phyloP scores from a whole-genome alignment of 805 yeast genomes.

The Alloascoidea africana region DNA sequence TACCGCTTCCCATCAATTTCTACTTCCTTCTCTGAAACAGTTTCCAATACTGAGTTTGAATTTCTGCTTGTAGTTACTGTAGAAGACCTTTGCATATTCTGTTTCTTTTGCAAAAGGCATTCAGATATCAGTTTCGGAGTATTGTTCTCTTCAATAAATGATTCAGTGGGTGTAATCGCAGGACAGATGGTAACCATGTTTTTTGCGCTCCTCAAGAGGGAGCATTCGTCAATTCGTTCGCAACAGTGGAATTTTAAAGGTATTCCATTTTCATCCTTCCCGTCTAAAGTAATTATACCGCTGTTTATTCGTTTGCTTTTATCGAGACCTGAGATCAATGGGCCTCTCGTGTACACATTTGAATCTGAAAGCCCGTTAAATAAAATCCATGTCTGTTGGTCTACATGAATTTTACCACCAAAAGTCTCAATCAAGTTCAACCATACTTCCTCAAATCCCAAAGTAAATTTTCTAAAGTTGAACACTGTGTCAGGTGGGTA shows the following conservation, averaged over 20 bases:
- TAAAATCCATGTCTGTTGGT: constrained; percentile 12
- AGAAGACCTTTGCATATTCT: too few species aligned
- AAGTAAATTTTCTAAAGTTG: constrained; percentile 22
- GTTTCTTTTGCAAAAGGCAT: neutral
- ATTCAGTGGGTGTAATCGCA: constrained; percentile 4
- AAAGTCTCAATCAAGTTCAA: constrained; percentile 17
- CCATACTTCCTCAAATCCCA: constrained; percentile 45
- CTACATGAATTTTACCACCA: constrained; percentile 17
- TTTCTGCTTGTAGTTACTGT: too few species aligned
- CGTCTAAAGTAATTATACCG: constrained; percentile 10
- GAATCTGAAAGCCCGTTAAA: constrained; percentile 9
- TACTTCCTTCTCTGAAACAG: too few species aligned
- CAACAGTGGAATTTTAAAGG: constrained; percentile 11
- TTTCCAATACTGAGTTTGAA: too few species aligned
- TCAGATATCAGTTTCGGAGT: constrained; percentile 8
- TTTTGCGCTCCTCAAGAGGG: constrained; percentile 8
- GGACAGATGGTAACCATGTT: constrained; percentile 23
- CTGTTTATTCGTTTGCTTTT: constrained; percentile 4
- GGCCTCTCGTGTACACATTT: constrained; percentile 5
- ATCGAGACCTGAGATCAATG: constrained; percentile 3
- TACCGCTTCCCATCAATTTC: constrained; percentile 14
- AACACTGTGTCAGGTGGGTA: constrained; percentile 30
- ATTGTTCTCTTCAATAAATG: constrained; percentile 4
- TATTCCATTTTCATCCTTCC: neutral
- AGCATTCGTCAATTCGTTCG: constrained; percentile 4